Percentiles rank a stretch among this genome's conserved stretches.
Conservation (phyloP, 2,329 filamentous ascomycete species). For the Neoscytalidium dimidiatum region DNA sequence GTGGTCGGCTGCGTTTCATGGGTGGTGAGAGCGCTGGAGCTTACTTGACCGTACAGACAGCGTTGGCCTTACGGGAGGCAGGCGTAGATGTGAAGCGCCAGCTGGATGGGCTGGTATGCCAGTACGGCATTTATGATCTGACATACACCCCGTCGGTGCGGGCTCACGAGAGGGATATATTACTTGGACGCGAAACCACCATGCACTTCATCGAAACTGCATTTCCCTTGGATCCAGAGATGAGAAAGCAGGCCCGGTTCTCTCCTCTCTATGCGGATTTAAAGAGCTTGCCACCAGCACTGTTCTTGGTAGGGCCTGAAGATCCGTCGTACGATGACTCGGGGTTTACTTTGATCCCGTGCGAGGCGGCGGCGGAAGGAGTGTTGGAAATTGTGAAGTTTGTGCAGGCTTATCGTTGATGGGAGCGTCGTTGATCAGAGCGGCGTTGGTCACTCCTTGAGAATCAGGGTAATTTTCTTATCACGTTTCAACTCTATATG, state of each 20-base stretch:
- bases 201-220: background rate
- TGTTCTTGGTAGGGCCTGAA: background rate
- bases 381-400: background rate
- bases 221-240: background rate
- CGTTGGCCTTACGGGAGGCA: background rate
- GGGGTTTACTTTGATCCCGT: background rate
- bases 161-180: background rate
- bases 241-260: background rate
- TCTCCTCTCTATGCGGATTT: background rate
- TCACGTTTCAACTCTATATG: too few relatives aligned
- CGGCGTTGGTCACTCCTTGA: too few relatives aligned
- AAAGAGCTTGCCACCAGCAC: background rate
- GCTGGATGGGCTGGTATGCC: background rate
- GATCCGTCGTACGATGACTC: background rate
- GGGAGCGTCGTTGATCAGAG: too few relatives aligned
- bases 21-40: background rate
- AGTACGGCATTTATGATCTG: background rate
- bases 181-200: background rate
- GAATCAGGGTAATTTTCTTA: too few relatives aligned
- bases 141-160: background rate
- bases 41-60: background rate
- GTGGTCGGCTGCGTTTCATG: background rate
- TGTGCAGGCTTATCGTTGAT: background rate
- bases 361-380: background rate
- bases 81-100: background rate